These are phyloP conservation scores for Backusella tarrabulga DNA, from an alignment of 192 early-diverging fungal genomes.

Conservation along the genomic window DNA sequence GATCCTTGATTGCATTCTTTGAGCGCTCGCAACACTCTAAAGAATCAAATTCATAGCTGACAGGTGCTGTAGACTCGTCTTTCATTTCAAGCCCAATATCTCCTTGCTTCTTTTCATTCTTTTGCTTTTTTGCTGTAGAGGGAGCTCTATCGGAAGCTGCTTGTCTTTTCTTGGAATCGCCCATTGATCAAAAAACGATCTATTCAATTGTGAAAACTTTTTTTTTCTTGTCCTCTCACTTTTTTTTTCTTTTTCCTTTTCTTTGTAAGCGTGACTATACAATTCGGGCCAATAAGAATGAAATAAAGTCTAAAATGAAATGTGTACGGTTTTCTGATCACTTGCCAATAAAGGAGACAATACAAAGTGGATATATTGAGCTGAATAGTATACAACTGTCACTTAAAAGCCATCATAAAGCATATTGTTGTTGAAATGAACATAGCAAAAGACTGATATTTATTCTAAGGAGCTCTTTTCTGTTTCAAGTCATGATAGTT, in stretches of 20 bases:
- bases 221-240: not conserved
- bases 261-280: not conserved
- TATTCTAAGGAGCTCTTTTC: too few relatives aligned
- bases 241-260: not conserved
- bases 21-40: constrained; percentile 83
- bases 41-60: constrained; percentile 68
- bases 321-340: too few relatives aligned
- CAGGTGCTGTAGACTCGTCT: not conserved
- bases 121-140: not conserved
- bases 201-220: not conserved
- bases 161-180: constrained; percentile 9
- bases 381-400: too few relatives aligned
- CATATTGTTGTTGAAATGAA: too few relatives aligned
- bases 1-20: constrained; percentile 81
- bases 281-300: not conserved
- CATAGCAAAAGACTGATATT: too few relatives aligned
- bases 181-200: constrained; percentile 8
- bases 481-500: too few relatives aligned
- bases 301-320: not conserved
- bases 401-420: too few relatives aligned
- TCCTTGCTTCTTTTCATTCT: not conserved
- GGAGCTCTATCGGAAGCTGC: not conserved
- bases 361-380: too few relatives aligned
- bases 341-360: too few relatives aligned
- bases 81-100: constrained; percentile 6